These are phyloP conservation scores for Colletotrichum agaves DNA, from an alignment of 2,329 filamentous ascomycete species.

Conservation along the genomic window DNA sequence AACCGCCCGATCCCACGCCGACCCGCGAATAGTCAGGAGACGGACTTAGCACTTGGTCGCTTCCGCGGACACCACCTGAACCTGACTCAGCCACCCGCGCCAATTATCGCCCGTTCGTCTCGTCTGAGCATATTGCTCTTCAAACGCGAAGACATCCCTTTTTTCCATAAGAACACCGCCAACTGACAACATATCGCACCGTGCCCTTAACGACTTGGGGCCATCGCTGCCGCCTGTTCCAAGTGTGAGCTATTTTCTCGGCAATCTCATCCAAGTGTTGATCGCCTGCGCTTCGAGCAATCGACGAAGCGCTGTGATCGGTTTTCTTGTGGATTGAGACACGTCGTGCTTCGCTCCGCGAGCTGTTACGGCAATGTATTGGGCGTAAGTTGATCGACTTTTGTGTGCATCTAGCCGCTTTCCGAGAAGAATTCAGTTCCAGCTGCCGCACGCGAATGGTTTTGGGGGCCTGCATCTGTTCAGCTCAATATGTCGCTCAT, in stretches of 20 bases:
- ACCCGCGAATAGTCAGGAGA: constrained; percentile 34
- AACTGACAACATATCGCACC: constrained; percentile 9
- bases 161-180: neutral
- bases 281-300: neutral
- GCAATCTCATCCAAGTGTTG: neutral
- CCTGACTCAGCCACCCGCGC: constrained; percentile 37
- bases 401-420: constrained; percentile 28
- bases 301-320: constrained; percentile 4
- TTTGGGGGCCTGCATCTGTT: too few relatives aligned
- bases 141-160: constrained; percentile 18
- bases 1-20: constrained; percentile 27
- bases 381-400: constrained; percentile 27
- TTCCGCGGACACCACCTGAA: constrained; percentile 25
- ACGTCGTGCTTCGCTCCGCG: constrained; percentile 5
- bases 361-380: constrained; percentile 21
- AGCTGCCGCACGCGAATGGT: neutral
- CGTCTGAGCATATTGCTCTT: constrained; percentile 20
- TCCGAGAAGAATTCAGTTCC: constrained; percentile 1
- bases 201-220: constrained; percentile 5
- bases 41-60: constrained; percentile 17
- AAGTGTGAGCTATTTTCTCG: constrained; percentile 1
- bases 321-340: constrained; percentile 12
- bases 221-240: neutral
- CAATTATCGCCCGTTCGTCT: constrained; percentile 30
- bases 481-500: neutral